phyloP scores from a whole-genome alignment of 495 filamentous ascomycete genomes.

The Pyronema domesticum region DNA sequence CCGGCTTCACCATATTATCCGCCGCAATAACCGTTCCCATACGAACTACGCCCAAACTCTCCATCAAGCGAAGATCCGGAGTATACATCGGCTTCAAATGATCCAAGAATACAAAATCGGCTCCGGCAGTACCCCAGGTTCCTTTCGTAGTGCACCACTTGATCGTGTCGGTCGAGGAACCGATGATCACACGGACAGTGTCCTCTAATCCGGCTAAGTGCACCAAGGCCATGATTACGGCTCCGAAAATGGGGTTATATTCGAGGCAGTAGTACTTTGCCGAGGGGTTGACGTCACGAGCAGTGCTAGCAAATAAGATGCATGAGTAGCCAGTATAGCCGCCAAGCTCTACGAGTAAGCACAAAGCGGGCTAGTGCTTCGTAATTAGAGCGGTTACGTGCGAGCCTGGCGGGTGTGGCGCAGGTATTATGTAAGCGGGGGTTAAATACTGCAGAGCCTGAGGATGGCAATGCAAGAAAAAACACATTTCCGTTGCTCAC shows the following conservation, averaged over 20 bases:
- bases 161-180: constrained; percentile 42
- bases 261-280: constrained; percentile 46
- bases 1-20: constrained; percentile 58
- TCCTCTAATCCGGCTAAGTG: constrained; percentile 50
- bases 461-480: no score
- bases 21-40: constrained; percentile 46
- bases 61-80: constrained; percentile 53
- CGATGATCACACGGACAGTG: constrained; percentile 48
- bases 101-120: constrained; percentile 58
- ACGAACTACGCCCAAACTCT: constrained; percentile 44
- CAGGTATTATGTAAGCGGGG: no score
- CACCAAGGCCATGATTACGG: constrained; percentile 42
- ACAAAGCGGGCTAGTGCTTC: constrained; percentile 42
- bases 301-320: constrained; percentile 47
- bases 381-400: constrained; percentile 47
- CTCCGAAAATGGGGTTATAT: constrained; percentile 46
- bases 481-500: no score
- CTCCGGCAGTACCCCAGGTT: constrained; percentile 28
- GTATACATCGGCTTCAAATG: constrained; percentile 58
- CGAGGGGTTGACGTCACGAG: constrained; percentile 29
- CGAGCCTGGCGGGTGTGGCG: constrained; percentile 7
- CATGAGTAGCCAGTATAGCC: constrained; percentile 69
- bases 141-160: constrained; percentile 36
- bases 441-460: no score
- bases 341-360: constrained; percentile 70